Evolutionary conservation across 495 filamentous ascomycete species (phyloP), one percentile per base, ranked within the genome.

Genomic region (Tuber indicum): DNA sequence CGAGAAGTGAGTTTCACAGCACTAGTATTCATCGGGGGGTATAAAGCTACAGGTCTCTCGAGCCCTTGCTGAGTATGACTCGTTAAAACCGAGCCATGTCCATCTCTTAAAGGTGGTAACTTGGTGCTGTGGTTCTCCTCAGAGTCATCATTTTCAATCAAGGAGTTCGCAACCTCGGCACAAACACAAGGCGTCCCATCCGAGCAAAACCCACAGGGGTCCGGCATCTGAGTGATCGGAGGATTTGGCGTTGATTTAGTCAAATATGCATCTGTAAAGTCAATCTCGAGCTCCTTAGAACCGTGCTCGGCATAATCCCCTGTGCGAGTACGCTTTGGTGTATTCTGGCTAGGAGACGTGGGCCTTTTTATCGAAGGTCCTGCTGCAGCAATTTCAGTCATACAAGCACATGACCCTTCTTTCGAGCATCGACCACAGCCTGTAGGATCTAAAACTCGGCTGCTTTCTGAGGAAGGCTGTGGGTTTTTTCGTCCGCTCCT

Each of bases 131-230:
- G 76, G 46, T 76, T 47, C 74, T 75, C 75, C 39, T 83, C 78
- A 1, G 74, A 77, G 44, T 84, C 77, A 49, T 84, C 79, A 43
- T 77, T 74, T 23, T 73, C 72, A 39, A 84, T 76, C 12, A 82
- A 79, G 10, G 44, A 41, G 32, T 41, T 75, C 14, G 89, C 88
- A 82, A 92, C 88, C 75, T 95, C 92, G 43, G 91, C 92, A 83
- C 93, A 97, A 75, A 94, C 89, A 82, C 93, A 97, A 79, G 92
- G 91, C 0, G 91, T 93, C 23, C 92, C 92, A 73, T 94, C 92
- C 79, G 90, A 88, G 84, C 93, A 97, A 86, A 96, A 96, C n/a
- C 93, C 93, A 81, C 93, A 97, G 16, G 90, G 88, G 72, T 96
- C 93, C 36, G 74, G 83, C 83, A 77, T 84, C 75, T 76, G 70